Evolutionary conservation across 129 eudicot genomes (phyloP), one percentile per base, ranked within the genome.

Genomic region (Heracleum sosnowskyi): DNA sequence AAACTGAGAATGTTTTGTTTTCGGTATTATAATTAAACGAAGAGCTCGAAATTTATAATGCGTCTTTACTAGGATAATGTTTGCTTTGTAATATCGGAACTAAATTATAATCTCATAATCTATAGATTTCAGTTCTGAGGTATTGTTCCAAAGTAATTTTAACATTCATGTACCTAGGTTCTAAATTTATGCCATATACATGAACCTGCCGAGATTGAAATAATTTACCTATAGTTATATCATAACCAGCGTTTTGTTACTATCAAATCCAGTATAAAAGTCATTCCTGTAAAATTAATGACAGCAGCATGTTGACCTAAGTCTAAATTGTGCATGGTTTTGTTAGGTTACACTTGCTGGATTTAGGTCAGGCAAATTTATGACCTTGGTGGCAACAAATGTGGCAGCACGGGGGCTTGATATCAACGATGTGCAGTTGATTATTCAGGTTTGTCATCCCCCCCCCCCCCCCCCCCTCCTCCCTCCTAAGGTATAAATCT

Each of bases 331-430:
- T 33, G 68, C 11, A 64, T 79, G 80, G 11, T 75, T 12, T 53
- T 42, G 60, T 53, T 78, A 95, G 99, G 87, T 86, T 20, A 95
- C 99, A 22, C 94, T 95, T 77, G 24, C 83, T 20, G 99, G 96
- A 74, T 95, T 95, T 71, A 84, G 96, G 79, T 90, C 92, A 2
- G 99, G 99, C 15, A 91, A 88, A 79, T 95, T 95, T 79, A 62
- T 81, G 83, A 92, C 94, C 11, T 82, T 95, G 72, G 99, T 95
- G 76, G 99, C 99, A 42, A 95, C 99, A 4, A 92, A 92, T 82
- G 99, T 95, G 26, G 99, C 99, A 4, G 97, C 97, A 53, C 86
- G 99, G 7, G 99, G 99, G 75, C 79, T 95, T 51, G 99, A 95
- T 76, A 95, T 95, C 51, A 83, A 92, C 41, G 93, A 95, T 80